Evolutionary conservation across 371 early-diverging fungal genomes (phyloP).

Genomic region (Rhizopus stolonifer): DNA sequence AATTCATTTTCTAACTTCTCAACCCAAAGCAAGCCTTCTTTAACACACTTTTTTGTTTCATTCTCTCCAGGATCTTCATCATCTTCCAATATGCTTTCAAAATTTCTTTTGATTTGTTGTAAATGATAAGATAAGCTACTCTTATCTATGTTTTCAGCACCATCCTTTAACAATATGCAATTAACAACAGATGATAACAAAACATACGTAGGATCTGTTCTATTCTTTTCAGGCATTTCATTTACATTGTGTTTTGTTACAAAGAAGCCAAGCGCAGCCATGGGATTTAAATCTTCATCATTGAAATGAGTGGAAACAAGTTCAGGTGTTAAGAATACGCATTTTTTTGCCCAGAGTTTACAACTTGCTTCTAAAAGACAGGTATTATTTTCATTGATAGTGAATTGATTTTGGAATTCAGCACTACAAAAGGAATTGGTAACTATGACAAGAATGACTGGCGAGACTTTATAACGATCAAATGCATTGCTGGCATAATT

Average conservation of each 20-base stretch:
- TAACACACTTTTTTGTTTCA: constrained; percentile 2
- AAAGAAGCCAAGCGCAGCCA: constrained; percentile 11
- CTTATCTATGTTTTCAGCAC: constrained; percentile 2
- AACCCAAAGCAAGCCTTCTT: constrained; percentile 6
- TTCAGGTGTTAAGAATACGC: neutral
- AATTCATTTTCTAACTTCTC: constrained; percentile 4
- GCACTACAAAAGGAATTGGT: constrained; percentile 3
- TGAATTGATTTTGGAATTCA: constrained; percentile 10
- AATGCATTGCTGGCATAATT: constrained; percentile 3
- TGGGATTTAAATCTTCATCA: constrained; percentile 1
- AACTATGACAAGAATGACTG: neutral
- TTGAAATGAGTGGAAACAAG: constrained; percentile 6
- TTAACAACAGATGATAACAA: neutral
- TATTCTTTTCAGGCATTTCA: constrained; percentile 2
- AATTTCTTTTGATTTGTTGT: constrained; percentile 4
- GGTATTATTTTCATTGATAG: neutral
- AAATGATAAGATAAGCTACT: neutral
- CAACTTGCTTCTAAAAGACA: constrained; percentile 3
- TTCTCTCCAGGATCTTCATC: neutral
- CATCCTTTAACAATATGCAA: constrained; percentile 1
- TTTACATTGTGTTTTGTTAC: constrained; percentile 2
- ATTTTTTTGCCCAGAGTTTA: constrained; percentile 14
- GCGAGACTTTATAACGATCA: constrained; percentile 4
- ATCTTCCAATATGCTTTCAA: neutral
- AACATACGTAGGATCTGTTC: neutral